A percentile compares a stretch with the other conserved stretches of the same genome.
These are phyloP conservation scores for Physcomitrium patens DNA, from an alignment of 225 moss, liverwort and hornwort genomes.

Conservation along the genomic window DNA sequence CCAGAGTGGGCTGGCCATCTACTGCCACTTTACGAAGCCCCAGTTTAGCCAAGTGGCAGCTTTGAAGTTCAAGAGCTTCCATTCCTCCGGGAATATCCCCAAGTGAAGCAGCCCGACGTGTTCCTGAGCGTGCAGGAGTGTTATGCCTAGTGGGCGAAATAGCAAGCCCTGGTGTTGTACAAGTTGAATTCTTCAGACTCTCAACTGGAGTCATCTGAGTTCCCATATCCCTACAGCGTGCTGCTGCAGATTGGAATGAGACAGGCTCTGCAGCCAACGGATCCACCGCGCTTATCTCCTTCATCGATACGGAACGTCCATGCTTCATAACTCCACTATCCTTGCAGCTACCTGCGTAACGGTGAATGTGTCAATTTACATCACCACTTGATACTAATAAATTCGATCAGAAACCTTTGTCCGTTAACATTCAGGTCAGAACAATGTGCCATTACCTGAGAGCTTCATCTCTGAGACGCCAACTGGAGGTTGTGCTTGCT, in stretches of 20 bases:
- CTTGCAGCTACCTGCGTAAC: conserved; percentile 17
- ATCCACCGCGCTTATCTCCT: conserved; percentile 33
- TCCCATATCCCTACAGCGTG: conserved; percentile 48
- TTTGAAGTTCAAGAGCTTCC: conserved; percentile 54
- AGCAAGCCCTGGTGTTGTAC: conserved; percentile 52
- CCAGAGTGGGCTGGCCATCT: conserved; percentile 35
- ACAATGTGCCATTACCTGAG: conserved; percentile 18
- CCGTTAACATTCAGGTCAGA: too few species aligned
- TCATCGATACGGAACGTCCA: conserved; percentile 44
- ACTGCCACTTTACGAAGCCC: conserved; percentile 55
- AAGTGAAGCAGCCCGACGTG: conserved; percentile 39
- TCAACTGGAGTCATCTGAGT: conserved; percentile 63
- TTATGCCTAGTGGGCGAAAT: conserved; percentile 55
- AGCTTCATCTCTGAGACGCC: conserved; percentile 10
- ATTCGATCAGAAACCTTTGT: neutral
- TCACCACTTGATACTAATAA: neutral
- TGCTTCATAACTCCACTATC: conserved; percentile 27
- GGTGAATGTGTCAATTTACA: neutral
- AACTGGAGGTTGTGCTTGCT: conserved; percentile 11
- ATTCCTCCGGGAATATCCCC: conserved; percentile 42
- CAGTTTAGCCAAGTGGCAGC: conserved; percentile 57
- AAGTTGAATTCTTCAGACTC: conserved; percentile 52
- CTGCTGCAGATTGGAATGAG: conserved; percentile 24
- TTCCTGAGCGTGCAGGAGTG: conserved; percentile 50
- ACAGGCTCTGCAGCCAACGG: conserved; percentile 19